A percentile compares a stretch with the other conserved stretches of the same genome.
These are phyloP conservation scores for Mucor velutinosus DNA, from an alignment of 371 early-diverging fungal genomes.

Conservation along the genomic window DNA sequence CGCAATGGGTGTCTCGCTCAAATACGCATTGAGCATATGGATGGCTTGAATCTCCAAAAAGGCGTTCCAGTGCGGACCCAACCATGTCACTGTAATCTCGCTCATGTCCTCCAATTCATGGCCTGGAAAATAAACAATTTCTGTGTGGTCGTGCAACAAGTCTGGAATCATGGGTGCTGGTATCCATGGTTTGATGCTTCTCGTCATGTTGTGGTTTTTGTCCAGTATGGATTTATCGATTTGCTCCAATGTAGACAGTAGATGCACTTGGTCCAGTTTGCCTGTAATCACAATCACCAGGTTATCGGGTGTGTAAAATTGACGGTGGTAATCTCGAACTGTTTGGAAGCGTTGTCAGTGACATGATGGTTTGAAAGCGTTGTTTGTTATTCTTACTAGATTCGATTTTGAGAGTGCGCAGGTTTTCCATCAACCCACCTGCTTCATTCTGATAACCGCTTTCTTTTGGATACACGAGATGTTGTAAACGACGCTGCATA, in stretches of 20 bases:
- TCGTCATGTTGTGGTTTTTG: constrained; percentile 32
- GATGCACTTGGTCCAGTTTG: constrained; percentile 38
- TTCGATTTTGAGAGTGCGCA: constrained; percentile 35
- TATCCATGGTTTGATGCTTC: constrained; percentile 35
- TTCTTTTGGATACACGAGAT: constrained; percentile 53
- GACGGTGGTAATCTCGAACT: constrained; percentile 51
- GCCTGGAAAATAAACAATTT: constrained; percentile 52
- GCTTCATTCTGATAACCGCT: constrained; percentile 58
- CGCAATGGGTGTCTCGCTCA: constrained; percentile 58
- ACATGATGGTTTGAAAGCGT: not conserved
- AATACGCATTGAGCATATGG: constrained; percentile 43
- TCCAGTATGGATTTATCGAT: constrained; percentile 50
- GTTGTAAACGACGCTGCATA: constrained; percentile 34
- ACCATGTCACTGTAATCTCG: constrained; percentile 51
- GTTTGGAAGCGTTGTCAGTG: not conserved
- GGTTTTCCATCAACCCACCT: constrained; percentile 54
- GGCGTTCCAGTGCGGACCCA: constrained; percentile 50
- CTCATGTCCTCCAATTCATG: constrained; percentile 49
- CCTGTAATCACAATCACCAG: constrained; percentile 56
- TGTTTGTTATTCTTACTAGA: constrained; percentile 34
- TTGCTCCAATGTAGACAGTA: constrained; percentile 43
- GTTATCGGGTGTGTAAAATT: constrained; percentile 61
- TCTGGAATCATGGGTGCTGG: constrained; percentile 43
- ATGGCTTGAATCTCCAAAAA: constrained; percentile 39
- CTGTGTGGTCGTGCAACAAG: constrained; percentile 33